Evolutionary conservation across 208 protist genomes (phyloP).

Genomic region (Acanthamoeba lenticulata): DNA sequence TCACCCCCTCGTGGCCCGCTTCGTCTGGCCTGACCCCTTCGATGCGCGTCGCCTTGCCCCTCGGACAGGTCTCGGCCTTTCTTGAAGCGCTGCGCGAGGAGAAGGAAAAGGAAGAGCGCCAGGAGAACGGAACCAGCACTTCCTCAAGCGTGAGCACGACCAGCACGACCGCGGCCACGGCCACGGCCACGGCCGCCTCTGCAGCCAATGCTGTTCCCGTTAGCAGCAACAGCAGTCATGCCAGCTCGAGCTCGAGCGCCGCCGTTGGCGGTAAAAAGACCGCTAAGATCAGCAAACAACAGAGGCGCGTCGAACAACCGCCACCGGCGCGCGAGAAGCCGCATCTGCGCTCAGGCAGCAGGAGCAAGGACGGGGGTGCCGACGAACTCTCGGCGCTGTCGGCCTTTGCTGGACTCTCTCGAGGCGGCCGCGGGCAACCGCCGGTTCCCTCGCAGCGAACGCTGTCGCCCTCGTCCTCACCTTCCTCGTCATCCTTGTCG

Average conservation of each 20-base stretch:
- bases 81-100: slow-evolving; percentile 8
- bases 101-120: slow-evolving; percentile 12
- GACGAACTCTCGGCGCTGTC: not conserved
- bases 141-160: not conserved
- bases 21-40: no score
- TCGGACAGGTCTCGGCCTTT: not conserved
- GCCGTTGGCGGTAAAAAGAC: no score
- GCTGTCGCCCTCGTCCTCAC: not conserved
- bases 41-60: not conserved
- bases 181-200: not conserved
- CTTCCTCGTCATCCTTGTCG: not conserved
- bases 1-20: no score
- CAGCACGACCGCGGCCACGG: not conserved
- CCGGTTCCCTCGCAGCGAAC: not conserved
- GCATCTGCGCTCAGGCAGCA: no score
- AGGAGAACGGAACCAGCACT: not conserved
- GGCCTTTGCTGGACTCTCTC: not conserved
- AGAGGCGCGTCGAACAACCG: no score
- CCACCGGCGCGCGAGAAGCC: no score
- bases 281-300: not conserved
- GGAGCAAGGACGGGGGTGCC: not conserved
- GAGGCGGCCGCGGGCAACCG: not conserved
- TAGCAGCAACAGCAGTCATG: no score
- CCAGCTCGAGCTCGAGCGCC: no score
- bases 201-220: no score